Percentiles rank a stretch among this genome's conserved stretches.
Evolutionary conservation across 2,329 filamentous ascomycete genomes (phyloP).

Genomic region (Colletotrichum cordylinicola): DNA sequence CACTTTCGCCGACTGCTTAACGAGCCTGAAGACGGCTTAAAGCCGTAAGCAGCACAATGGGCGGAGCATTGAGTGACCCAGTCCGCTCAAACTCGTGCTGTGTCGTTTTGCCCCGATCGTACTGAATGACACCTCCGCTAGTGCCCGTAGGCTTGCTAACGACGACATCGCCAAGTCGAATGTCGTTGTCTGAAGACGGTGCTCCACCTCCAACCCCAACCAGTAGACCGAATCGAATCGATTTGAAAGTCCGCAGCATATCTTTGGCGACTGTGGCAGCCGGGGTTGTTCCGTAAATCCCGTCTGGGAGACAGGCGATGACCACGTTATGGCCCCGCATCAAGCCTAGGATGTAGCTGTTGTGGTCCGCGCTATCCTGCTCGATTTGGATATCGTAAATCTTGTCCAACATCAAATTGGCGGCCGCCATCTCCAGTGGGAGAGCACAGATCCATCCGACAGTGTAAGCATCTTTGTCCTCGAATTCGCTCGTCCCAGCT

Average conservation of each 20-base stretch:
- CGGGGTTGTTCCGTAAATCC: constrained; percentile 29
- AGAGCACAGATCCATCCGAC: constrained; percentile 37
- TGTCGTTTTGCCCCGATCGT: constrained; percentile 27
- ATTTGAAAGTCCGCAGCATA: constrained; percentile 20
- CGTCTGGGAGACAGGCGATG: constrained; percentile 32
- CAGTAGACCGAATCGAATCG: not conserved
- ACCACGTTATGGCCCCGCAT: constrained; percentile 37
- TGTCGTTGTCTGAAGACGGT: constrained; percentile 1
- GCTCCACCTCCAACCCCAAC: not conserved
- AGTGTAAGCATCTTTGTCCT: constrained; percentile 25
- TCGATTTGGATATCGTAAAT: constrained; percentile 20
- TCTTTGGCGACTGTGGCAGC: constrained; percentile 32
- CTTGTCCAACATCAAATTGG: constrained; percentile 32
- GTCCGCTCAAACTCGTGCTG: not conserved
- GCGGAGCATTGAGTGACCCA: not conserved
- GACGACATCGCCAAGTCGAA: constrained; percentile 32
- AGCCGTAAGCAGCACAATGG: not conserved
- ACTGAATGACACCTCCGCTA: constrained; percentile 26
- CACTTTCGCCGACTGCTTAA: not conserved
- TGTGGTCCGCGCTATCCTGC: constrained; percentile 21
- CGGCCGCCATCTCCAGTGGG: constrained; percentile 5
- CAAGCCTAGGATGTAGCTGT: constrained; percentile 27
- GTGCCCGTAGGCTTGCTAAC: constrained; percentile 26
- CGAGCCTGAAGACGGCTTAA: not conserved
- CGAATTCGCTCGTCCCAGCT: fast-evolving